Percentiles rank a stretch among this genome's conserved stretches.
Evolutionary conservation across 192 early-diverging fungal species (phyloP).

Genomic region (Backusella westeae): DNA sequence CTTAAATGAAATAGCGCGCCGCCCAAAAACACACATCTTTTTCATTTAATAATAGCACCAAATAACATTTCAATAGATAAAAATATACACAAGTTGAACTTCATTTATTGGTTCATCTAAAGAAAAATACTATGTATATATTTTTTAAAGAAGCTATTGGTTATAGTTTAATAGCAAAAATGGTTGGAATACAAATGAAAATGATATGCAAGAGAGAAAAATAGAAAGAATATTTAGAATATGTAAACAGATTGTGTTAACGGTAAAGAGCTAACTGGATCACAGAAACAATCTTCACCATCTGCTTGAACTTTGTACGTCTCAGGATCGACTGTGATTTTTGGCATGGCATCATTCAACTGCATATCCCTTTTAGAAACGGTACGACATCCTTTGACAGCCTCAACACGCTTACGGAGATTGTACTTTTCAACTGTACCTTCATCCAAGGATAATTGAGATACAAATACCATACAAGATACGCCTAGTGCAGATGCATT

Average conservation of each 20-base stretch:
- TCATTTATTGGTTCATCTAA: background rate
- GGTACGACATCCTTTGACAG: slow-evolving; percentile 73
- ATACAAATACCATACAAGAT: slow-evolving; percentile 82
- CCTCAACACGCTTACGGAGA: slow-evolving; percentile 62
- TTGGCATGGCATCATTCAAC: slow-evolving; percentile 75
- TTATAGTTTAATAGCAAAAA: background rate
- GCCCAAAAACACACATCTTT: background rate
- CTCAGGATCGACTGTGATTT: slow-evolving; percentile 86
- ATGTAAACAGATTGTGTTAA: slow-evolving; percentile 68
- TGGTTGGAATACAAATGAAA: slow-evolving; percentile 7
- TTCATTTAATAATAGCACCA: too few species aligned
- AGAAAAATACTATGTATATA: background rate
- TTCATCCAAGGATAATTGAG: slow-evolving; percentile 64
- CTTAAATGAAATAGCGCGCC: background rate
- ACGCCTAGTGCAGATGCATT: slow-evolving; percentile 54
- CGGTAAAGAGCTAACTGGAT: slow-evolving; percentile 69
- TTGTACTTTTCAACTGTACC: slow-evolving; percentile 57
- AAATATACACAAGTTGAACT: background rate
- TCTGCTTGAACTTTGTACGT: slow-evolving; percentile 86
- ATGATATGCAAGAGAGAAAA: background rate
- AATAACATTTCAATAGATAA: background rate
- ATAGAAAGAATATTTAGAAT: slow-evolving; percentile 38
- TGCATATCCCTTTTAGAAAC: slow-evolving; percentile 88
- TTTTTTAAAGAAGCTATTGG: background rate
- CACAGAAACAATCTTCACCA: slow-evolving; percentile 63